phyloP scores from a whole-genome alignment of 2,329 filamentous ascomycete genomes.

The Grosmannia huntii region DNA sequence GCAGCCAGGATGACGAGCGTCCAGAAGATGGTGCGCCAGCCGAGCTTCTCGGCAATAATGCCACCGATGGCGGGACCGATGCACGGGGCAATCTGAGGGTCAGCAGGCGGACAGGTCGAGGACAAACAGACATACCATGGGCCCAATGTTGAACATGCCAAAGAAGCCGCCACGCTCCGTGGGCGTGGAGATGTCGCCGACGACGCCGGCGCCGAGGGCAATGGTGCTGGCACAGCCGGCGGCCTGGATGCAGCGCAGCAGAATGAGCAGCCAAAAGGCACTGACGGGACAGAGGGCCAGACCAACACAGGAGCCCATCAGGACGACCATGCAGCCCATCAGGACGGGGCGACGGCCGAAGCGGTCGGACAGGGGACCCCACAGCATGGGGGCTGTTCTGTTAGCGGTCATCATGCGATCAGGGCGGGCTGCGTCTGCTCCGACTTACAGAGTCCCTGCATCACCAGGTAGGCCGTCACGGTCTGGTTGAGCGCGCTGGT shows the following conservation, averaged over 20 bases:
- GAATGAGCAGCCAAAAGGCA: constrained; percentile 20
- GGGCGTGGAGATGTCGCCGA: constrained; percentile 20
- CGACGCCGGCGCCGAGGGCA: constrained; percentile 19
- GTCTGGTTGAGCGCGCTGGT: constrained; percentile 20
- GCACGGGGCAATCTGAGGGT: constrained; percentile 7
- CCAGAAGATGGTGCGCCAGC: constrained; percentile 11
- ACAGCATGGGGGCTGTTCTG: constrained; percentile 18
- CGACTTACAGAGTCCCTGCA: constrained; percentile 17
- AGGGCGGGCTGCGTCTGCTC: too few relatives aligned
- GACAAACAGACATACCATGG: constrained; percentile 13
- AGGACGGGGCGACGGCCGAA: constrained; percentile 20
- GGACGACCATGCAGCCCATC: constrained; percentile 17
- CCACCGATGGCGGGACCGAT: constrained; percentile 16
- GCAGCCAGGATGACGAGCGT: constrained; percentile 8
- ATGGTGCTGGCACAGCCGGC: constrained; percentile 23
- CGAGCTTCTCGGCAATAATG: constrained; percentile 7
- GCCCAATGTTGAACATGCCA: constrained; percentile 21
- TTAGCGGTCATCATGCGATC: background rate
- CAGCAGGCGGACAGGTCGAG: background rate
- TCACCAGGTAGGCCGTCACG: constrained; percentile 20
- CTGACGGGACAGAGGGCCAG: constrained; percentile 19
- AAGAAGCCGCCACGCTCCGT: constrained; percentile 22
- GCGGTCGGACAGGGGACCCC: constrained; percentile 22
- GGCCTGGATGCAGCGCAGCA: constrained; percentile 19
- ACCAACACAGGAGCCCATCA: constrained; percentile 20